Evolutionary conservation across 2,329 filamentous ascomycete genomes (phyloP).

Genomic region (Cladophialophora immunda): DNA sequence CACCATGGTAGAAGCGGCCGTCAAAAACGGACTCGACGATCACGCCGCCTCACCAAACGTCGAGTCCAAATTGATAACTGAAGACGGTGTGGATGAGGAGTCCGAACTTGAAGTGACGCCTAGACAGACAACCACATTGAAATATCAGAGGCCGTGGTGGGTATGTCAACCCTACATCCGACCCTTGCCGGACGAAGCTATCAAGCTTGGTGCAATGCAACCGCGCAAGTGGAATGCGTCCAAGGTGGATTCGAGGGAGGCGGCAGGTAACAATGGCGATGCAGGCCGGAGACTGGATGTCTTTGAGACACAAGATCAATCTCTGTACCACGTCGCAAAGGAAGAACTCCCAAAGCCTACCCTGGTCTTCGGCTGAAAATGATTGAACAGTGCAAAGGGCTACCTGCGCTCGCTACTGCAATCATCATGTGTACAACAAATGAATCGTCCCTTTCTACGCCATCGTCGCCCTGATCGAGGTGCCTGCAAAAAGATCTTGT

Average conservation of each 20-base stretch:
- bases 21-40: slow-evolving; percentile 58
- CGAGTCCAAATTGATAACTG: slow-evolving; percentile 55
- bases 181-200: slow-evolving; percentile 85
- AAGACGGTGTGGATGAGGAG: slow-evolving; percentile 59
- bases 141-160: slow-evolving; percentile 87
- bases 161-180: slow-evolving; percentile 86
- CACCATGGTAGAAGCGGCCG: slow-evolving; percentile 75
- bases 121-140: slow-evolving; percentile 66
- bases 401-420: background rate
- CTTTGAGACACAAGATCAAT: background rate
- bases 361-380: slow-evolving; percentile 34
- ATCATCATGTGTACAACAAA: background rate
- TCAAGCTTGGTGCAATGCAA: slow-evolving; percentile 79
- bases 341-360: slow-evolving; percentile 39
- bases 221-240: slow-evolving; percentile 69
- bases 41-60: slow-evolving; percentile 18
- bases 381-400: background rate
- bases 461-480: background rate
- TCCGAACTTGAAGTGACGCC: slow-evolving; percentile 37
- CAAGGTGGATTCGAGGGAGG: slow-evolving; percentile 34
- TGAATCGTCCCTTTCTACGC: background rate
- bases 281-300: slow-evolving; percentile 20
- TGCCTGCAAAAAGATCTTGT: background rate
- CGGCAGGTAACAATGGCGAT: slow-evolving; percentile 34
- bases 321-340: slow-evolving; percentile 3